These are phyloP conservation scores for Sclerotinia borealis DNA, from an alignment of 2,329 filamentous ascomycete genomes.

Conservation along the genomic window DNA sequence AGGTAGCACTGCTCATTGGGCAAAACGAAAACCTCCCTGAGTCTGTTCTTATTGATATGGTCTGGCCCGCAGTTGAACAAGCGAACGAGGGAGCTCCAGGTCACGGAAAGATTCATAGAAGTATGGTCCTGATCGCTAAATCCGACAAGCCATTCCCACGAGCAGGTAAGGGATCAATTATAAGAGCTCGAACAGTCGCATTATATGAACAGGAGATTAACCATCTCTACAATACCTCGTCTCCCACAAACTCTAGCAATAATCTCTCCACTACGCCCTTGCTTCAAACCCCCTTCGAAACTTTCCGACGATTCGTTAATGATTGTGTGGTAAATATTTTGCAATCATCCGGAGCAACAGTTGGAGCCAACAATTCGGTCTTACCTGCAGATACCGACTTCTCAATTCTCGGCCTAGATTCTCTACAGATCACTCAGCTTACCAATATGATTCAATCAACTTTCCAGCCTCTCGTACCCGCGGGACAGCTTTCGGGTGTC, in stretches of 20 bases:
- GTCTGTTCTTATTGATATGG: too few relatives aligned
- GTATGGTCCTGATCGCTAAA: conserved; percentile 14
- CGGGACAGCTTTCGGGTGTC: not conserved
- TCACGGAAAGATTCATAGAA: conserved; percentile 14
- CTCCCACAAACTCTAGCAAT: not conserved
- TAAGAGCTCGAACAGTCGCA: not conserved
- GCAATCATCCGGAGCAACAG: not conserved
- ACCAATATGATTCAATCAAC: not conserved
- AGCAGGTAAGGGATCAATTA: conserved; percentile 17
- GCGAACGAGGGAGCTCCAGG: too few relatives aligned
- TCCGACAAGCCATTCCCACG: conserved; percentile 14
- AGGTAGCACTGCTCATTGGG: not conserved
- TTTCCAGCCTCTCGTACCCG: not conserved
- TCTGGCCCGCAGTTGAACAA: too few relatives aligned
- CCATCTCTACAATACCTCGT: conserved; percentile 16
- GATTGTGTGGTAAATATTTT: not conserved
- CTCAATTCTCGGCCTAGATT: not conserved
- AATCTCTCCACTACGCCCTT: not conserved
- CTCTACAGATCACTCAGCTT: not conserved
- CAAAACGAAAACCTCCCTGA: too few relatives aligned
- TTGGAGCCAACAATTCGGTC: not conserved
- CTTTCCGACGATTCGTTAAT: not conserved
- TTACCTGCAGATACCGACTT: not conserved
- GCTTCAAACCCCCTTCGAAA: not conserved
- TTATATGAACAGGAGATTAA: conserved; percentile 24